These are phyloP conservation scores for Pseudocercospora macadamiae DNA, from an alignment of 2,329 filamentous ascomycete genomes.

Conservation along the genomic window DNA sequence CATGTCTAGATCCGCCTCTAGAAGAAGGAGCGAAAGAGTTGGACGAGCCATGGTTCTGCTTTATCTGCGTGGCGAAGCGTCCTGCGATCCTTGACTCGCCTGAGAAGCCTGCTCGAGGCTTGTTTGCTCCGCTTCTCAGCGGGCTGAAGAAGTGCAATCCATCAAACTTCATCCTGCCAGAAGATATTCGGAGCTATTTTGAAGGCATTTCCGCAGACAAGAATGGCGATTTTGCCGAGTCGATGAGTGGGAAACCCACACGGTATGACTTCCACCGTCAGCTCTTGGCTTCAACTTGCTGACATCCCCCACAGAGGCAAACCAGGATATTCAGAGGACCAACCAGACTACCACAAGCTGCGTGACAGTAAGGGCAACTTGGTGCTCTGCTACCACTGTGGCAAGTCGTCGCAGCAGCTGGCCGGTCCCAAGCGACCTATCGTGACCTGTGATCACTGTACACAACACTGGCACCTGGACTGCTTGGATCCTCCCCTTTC, in stretches of 20 bases:
- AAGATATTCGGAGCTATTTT: constrained; percentile 70
- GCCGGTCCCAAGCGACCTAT: constrained; percentile 64
- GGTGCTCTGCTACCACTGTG: constrained; percentile 78
- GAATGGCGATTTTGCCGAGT: constrained; percentile 80
- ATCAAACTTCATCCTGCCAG: constrained; percentile 61
- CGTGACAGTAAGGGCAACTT: constrained; percentile 73
- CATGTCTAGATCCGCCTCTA: constrained; percentile 81
- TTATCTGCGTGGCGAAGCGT: constrained; percentile 61
- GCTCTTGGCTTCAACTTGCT: constrained; percentile 10
- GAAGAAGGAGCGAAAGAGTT: constrained; percentile 48
- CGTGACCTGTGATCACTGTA: constrained; percentile 83
- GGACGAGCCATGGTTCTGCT: constrained; percentile 81
- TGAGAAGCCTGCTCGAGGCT: constrained; percentile 50
- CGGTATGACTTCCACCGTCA: constrained; percentile 53
- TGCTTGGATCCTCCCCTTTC: constrained; percentile 85
- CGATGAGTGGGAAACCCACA: constrained; percentile 56
- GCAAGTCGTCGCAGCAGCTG: constrained; percentile 57
- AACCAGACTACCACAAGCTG: constrained; percentile 36
- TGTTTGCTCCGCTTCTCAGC: constrained; percentile 67
- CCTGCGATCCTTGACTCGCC: constrained; percentile 33
- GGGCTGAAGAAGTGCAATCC: constrained; percentile 42
- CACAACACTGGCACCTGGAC: constrained; percentile 85
- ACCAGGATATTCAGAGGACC: constrained; percentile 50
- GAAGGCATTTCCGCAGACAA: constrained; percentile 75
- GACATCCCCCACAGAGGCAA: constrained; percentile 24